These are phyloP conservation scores for Sanghuangporus baumii DNA, from an alignment of 1,284 basidiomycete species.

Conservation along the genomic window DNA sequence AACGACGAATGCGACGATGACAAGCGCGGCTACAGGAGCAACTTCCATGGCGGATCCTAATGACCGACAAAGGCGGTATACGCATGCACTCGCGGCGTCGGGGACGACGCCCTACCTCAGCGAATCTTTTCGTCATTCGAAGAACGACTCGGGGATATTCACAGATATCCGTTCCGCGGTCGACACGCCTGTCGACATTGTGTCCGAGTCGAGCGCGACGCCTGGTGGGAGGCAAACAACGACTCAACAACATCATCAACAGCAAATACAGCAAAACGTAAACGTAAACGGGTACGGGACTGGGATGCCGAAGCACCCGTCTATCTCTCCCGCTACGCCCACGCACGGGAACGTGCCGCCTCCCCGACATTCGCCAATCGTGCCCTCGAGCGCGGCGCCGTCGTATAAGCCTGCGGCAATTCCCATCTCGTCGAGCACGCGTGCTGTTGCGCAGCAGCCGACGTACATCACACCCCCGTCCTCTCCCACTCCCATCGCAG, in stretches of 20 bases:
- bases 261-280: neutral
- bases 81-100: neutral
- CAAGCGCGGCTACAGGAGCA: neutral
- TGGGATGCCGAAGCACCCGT: constrained; percentile 7
- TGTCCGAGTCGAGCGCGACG: constrained; percentile 6
- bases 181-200: constrained; percentile 4
- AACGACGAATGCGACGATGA: neutral
- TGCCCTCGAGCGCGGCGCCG: constrained; percentile 7
- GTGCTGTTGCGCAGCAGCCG: constrained; percentile 67
- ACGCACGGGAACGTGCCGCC: constrained; percentile 1
- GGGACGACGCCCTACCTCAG: constrained; percentile 1
- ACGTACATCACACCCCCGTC: constrained; percentile 63
- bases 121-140: constrained; percentile 9
- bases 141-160: constrained; percentile 11
- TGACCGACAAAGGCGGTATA: neutral
- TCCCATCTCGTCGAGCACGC: constrained; percentile 46
- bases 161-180: constrained; percentile 7
- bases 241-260: neutral
- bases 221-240: neutral
- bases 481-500: constrained; percentile 38
- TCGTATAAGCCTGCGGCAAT: constrained; percentile 11
- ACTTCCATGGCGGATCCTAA: neutral
- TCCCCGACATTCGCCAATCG: constrained; percentile 6
- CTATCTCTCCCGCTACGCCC: neutral
- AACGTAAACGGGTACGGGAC: neutral